These are phyloP conservation scores for Mytilinidion resinicola DNA, from an alignment of 495 filamentous ascomycete species.

Conservation along the genomic window DNA sequence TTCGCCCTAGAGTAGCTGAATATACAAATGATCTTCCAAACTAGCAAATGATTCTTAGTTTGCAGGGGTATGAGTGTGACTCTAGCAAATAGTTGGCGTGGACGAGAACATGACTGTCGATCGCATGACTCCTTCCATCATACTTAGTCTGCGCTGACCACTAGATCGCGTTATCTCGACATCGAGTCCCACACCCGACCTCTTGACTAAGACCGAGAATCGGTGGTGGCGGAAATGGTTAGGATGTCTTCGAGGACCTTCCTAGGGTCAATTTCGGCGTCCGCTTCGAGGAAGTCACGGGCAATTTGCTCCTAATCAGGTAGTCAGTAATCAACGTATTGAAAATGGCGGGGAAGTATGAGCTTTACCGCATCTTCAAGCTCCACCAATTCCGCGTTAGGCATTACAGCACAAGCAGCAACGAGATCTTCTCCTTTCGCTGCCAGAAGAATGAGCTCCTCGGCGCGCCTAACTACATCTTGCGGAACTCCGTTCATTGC, in stretches of 20 bases:
- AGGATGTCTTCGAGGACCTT: conserved; percentile 15
- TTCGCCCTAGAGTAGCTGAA: too few species aligned
- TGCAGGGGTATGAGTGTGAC: too few species aligned
- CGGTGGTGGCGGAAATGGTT: conserved; percentile 11
- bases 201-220: background rate
- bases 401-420: conserved; percentile 58
- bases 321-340: conserved; percentile 3
- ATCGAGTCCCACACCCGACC: too few species aligned
- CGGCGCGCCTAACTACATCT: conserved; percentile 67
- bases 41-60: too few species aligned
- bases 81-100: too few species aligned
- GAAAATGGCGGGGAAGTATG: background rate
- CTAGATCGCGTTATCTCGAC: too few species aligned
- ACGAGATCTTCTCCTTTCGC: conserved; percentile 71
- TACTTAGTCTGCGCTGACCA: too few species aligned
- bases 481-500: conserved; percentile 73
- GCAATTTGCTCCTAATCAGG: conserved; percentile 22
- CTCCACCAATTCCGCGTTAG: conserved; percentile 51
- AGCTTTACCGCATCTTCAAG: conserved; percentile 55
- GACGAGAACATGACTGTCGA: too few species aligned
- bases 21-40: too few species aligned
- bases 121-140: too few species aligned
- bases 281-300: conserved; percentile 23
- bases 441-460: conserved; percentile 62
- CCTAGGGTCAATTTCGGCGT: conserved; percentile 7